A percentile compares a stretch with the other conserved stretches of the same genome.
phyloP scores from a whole-genome alignment of 192 early-diverging fungal genomes.

The Coemansia biformis region DNA sequence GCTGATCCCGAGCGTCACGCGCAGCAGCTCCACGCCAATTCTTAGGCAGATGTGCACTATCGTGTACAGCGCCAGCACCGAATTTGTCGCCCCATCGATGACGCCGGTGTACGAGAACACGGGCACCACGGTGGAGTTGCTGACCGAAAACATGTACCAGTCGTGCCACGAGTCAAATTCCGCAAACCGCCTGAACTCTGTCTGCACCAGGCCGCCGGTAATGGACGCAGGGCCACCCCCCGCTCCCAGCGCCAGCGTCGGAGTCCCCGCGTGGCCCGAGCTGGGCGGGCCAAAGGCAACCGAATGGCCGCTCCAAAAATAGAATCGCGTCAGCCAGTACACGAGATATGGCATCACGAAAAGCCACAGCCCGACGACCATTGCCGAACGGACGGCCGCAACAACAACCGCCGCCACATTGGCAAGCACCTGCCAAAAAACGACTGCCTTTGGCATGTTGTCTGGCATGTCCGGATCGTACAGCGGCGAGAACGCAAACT shows the following conservation, averaged over 20 bases:
- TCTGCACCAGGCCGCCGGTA: too few species aligned
- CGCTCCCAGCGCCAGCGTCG: not conserved
- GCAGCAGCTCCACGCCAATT: conserved; percentile 9
- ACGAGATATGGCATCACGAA: conserved; percentile 75
- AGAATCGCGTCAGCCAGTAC: conserved; percentile 78
- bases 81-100: conserved; percentile 32
- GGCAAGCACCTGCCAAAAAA: conserved; percentile 53
- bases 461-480: conserved; percentile 71
- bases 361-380: conserved; percentile 73
- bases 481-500: conserved; percentile 78
- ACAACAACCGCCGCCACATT: conserved; percentile 47
- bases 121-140: conserved; percentile 11
- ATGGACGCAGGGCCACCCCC: too few species aligned
- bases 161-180: conserved; percentile 34
- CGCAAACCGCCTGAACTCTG: conserved; percentile 14
- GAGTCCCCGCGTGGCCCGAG: not conserved
- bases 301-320: conserved; percentile 72
- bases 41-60: conserved; percentile 12
- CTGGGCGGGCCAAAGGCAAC: conserved; percentile 2
- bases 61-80: conserved; percentile 23
- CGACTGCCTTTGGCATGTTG: conserved; percentile 55
- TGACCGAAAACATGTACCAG: conserved; percentile 23
- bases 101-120: conserved; percentile 39
- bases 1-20: conserved; percentile 7
- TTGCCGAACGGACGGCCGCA: conserved; percentile 49